A percentile compares a stretch with the other conserved stretches of the same genome.
Conservation (phyloP, 2,329 filamentous ascomycete genomes). For the Fusarium subglutinans region DNA sequence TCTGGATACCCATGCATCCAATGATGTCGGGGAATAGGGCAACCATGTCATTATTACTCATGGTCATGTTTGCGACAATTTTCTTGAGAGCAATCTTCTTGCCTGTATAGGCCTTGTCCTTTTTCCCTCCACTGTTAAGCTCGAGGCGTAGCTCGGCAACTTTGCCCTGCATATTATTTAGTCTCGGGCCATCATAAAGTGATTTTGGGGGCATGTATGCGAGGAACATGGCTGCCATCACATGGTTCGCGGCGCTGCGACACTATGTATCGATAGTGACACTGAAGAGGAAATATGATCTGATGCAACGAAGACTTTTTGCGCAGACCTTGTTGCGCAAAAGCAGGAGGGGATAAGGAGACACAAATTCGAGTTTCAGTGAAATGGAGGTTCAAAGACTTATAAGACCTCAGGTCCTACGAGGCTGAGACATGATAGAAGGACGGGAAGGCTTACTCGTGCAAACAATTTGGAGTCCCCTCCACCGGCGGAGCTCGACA, state of each 20-base stretch:
- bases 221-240: conserved; percentile 59
- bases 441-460: conserved; percentile 70
- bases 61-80: conserved; percentile 99
- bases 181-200: conserved; percentile 56
- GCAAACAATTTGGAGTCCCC: conserved; percentile 99
- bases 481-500: conserved; percentile 69
- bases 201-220: conserved; percentile 60
- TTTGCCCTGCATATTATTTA: conserved; percentile 85
- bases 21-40: conserved; percentile 96
- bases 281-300: conserved; percentile 11
- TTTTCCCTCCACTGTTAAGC: conserved; percentile 92
- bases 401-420: conserved; percentile 23
- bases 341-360: neutral
- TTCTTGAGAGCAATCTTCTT: conserved; percentile 99
- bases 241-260: conserved; percentile 5
- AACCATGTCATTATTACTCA: conserved; percentile 99
- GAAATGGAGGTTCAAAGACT: conserved; percentile 3
- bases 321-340: neutral
- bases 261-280: conserved; percentile 6
- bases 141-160: conserved; percentile 96
- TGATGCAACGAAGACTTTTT: neutral
- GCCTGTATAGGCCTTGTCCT: conserved; percentile 93
- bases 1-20: conserved; percentile 92
- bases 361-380: conserved; percentile 10
- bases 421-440: conserved; percentile 27